phyloP scores from a whole-genome alignment of 1,284 basidiomycete species.

The Irpex lacteus region DNA sequence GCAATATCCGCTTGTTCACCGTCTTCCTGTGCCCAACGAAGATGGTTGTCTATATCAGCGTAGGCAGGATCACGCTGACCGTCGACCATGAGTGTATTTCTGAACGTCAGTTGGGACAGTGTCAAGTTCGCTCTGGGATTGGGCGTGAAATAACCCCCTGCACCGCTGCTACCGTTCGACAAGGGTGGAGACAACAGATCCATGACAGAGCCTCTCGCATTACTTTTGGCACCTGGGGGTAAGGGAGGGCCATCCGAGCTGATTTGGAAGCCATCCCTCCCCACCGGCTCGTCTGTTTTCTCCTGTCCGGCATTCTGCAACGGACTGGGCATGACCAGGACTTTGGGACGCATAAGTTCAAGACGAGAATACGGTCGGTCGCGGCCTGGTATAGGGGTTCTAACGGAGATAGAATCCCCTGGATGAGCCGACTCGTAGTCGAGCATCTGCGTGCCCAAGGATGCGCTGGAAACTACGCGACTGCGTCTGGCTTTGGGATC shows the following conservation, averaged over 20 bases:
- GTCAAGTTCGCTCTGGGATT: constrained; percentile 72
- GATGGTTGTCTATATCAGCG: constrained; percentile 50
- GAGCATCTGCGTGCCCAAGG: constrained; percentile 61
- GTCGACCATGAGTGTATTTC: constrained; percentile 67
- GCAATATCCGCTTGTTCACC: constrained; percentile 67
- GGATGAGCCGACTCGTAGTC: constrained; percentile 40
- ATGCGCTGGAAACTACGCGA: constrained; percentile 67
- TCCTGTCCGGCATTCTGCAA: constrained; percentile 48
- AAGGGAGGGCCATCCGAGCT: constrained; percentile 67
- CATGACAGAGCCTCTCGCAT: constrained; percentile 39
- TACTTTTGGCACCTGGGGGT: constrained; percentile 61
- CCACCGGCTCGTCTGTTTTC: constrained; percentile 27
- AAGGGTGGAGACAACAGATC: constrained; percentile 21
- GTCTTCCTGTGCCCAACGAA: constrained; percentile 68
- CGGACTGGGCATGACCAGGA: constrained; percentile 84
- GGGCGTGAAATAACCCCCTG: constrained; percentile 52
- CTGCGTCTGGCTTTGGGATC: constrained; percentile 68
- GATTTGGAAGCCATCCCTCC: constrained; percentile 58
- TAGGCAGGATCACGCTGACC: constrained; percentile 63
- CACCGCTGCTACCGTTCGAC: constrained; percentile 51
- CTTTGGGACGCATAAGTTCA: constrained; percentile 76
- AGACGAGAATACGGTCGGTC: constrained; percentile 65
- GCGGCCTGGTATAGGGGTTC: constrained; percentile 26
- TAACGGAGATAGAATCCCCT: constrained; percentile 19
- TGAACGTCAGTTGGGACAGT: constrained; percentile 76